These are phyloP conservation scores for Beauveria medogensis DNA, from an alignment of 2,329 filamentous ascomycete genomes.

Conservation along the genomic window DNA sequence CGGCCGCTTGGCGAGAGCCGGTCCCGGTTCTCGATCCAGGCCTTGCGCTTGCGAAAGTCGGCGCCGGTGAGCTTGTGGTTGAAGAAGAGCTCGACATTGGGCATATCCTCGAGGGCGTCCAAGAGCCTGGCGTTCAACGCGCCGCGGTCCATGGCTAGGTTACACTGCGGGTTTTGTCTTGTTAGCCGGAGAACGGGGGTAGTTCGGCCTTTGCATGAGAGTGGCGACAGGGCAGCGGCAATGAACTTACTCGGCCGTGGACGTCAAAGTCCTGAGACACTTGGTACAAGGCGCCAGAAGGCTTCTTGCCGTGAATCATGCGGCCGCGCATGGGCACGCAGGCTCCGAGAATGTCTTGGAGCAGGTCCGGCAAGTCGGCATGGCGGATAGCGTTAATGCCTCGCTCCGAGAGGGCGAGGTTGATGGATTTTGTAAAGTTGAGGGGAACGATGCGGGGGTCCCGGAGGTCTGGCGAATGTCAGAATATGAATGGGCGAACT, in stretches of 20 bases:
- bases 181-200: neutral
- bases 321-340: slow-evolving; percentile 92
- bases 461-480: slow-evolving; percentile 61
- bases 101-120: slow-evolving; percentile 71
- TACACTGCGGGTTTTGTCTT: slow-evolving; percentile 44
- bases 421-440: slow-evolving; percentile 98
- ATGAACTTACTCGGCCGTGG: slow-evolving; percentile 62
- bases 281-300: slow-evolving; percentile 61
- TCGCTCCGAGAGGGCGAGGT: slow-evolving; percentile 85
- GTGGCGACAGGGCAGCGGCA: neutral
- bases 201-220: neutral
- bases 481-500: neutral
- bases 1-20: slow-evolving; percentile 31
- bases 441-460: slow-evolving; percentile 74
- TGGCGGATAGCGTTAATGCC: slow-evolving; percentile 81
- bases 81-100: slow-evolving; percentile 89
- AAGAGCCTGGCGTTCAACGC: slow-evolving; percentile 77
- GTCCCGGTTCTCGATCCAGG: slow-evolving; percentile 70
- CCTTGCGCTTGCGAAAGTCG: slow-evolving; percentile 69
- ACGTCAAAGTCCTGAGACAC: slow-evolving; percentile 87
- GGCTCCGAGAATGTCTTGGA: slow-evolving; percentile 64
- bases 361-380: slow-evolving; percentile 56
- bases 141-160: slow-evolving; percentile 78
- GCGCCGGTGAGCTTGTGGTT: slow-evolving; percentile 88
- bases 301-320: slow-evolving; percentile 78